Evolutionary conservation across 2,329 filamentous ascomycete species (phyloP).

Genomic region (Exophiala calicioides): DNA sequence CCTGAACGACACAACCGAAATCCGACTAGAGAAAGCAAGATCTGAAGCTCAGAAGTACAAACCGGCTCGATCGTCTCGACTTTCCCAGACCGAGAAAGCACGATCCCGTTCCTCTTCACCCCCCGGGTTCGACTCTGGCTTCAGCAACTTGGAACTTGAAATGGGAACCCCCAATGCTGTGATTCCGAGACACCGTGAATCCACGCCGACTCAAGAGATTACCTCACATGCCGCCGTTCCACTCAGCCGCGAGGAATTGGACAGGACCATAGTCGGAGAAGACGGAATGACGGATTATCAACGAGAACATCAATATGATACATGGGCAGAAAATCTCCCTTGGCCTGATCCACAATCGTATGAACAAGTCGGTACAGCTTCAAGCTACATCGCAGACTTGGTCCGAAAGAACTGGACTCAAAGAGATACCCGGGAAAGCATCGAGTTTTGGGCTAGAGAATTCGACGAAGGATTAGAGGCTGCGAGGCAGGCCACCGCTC

Average conservation of each 20-base stretch:
- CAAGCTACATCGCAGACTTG: constrained; percentile 19
- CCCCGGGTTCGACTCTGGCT: constrained; percentile 9
- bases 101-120: constrained; percentile 27
- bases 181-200: not conserved
- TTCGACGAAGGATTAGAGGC: constrained; percentile 23
- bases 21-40: constrained; percentile 25
- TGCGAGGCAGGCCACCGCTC: constrained; percentile 13
- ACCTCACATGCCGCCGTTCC: not conserved
- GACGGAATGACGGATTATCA: constrained; percentile 27
- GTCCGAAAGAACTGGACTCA: constrained; percentile 26
- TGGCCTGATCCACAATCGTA: constrained; percentile 20
- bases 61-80: constrained; percentile 22
- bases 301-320: constrained; percentile 24
- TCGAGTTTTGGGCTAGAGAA: constrained; percentile 24
- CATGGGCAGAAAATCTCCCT: constrained; percentile 21
- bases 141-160: constrained; percentile 14
- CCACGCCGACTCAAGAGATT: constrained; percentile 2
- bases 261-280: constrained; percentile 20
- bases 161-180: constrained; percentile 1
- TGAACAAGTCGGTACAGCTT: constrained; percentile 20
- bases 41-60: constrained; percentile 29
- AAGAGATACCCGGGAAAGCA: constrained; percentile 17
- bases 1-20: constrained; percentile 18
- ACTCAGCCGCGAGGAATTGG: constrained; percentile 19
- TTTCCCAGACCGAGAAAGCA: constrained; percentile 22